Evolutionary conservation across 345 rosid species (phyloP).

Genomic region (Rhizophora apiculata): DNA sequence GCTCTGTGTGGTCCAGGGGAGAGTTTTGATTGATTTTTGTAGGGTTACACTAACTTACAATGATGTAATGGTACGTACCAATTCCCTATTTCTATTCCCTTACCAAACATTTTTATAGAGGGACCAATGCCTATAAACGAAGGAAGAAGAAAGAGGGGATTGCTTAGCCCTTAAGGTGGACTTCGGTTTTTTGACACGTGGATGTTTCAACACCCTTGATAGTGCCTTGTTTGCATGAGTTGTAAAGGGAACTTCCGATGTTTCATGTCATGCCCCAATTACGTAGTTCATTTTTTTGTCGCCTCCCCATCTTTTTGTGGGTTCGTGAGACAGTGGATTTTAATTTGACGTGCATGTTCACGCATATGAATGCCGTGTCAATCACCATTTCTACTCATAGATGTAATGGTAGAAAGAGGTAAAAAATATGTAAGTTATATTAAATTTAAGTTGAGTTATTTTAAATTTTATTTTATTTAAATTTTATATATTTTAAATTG

Average conservation of each 20-base stretch:
- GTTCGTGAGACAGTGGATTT: too few species aligned
- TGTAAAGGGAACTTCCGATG: slow-evolving; percentile 37
- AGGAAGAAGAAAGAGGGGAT: slow-evolving; percentile 9
- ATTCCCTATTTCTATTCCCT: background rate
- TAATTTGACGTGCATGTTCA: too few species aligned
- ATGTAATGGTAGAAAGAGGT: too few species aligned
- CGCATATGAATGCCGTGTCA: too few species aligned
- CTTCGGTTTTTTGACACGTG: slow-evolving; percentile 48
- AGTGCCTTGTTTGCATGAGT: slow-evolving; percentile 37
- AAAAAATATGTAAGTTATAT: too few species aligned
- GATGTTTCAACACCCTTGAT: slow-evolving; percentile 28
- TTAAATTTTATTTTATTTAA: too few species aligned
- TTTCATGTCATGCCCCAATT: slow-evolving; percentile 8
- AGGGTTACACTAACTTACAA: background rate
- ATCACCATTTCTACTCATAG: too few species aligned
- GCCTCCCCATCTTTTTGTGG: too few species aligned
- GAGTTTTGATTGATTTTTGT: background rate
- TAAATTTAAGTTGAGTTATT: too few species aligned
- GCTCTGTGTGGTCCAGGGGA: slow-evolving; percentile 13
- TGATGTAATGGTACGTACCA: background rate
- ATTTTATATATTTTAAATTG: too few species aligned
- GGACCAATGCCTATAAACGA: background rate
- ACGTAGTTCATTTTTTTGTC: background rate
- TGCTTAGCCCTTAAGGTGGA: slow-evolving; percentile 51
- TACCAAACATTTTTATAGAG: slow-evolving; percentile 11